Percentiles rank a stretch among this genome's conserved stretches.
Evolutionary conservation across 176 grass and related monocot species (phyloP).

Genomic region (Guadua angustifolia): DNA sequence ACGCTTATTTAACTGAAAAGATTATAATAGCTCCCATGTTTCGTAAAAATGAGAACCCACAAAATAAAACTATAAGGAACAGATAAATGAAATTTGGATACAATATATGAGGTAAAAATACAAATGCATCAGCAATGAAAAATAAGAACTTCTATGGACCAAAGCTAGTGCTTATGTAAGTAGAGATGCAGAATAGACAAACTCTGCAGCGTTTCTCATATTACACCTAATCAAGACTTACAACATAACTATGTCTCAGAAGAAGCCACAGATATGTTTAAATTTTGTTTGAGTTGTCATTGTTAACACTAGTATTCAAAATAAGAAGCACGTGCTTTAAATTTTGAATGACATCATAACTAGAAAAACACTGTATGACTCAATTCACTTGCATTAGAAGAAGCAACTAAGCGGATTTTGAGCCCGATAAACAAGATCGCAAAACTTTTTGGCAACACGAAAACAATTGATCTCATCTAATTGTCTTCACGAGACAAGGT

Average conservation of each 20-base stretch:
- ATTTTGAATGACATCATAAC: not conserved
- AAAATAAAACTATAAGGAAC: not conserved
- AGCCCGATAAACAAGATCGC: not conserved
- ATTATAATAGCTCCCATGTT: not conserved
- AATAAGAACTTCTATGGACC: not conserved
- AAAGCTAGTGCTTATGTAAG: conserved; percentile 15
- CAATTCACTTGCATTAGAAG: not conserved
- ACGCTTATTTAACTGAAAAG: not conserved
- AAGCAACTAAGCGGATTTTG: not conserved
- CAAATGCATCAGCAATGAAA: not conserved
- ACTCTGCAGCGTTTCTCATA: no score
- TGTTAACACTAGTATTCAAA: not conserved
- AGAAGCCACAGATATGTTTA: not conserved
- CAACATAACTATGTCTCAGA: no score
- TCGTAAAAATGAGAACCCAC: not conserved
- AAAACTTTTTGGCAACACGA: not conserved
- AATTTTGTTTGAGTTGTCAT: not conserved
- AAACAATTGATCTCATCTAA: not conserved
- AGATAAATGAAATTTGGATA: not conserved
- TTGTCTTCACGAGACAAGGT: not conserved
- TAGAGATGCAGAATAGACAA: no score
- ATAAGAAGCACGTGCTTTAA: not conserved
- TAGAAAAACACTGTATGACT: not conserved
- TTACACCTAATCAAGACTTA: no score
- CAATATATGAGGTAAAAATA: not conserved